Evolutionary conservation across 176 grass and related monocot genomes (phyloP).

Genomic region (Bromus sterilis): DNA sequence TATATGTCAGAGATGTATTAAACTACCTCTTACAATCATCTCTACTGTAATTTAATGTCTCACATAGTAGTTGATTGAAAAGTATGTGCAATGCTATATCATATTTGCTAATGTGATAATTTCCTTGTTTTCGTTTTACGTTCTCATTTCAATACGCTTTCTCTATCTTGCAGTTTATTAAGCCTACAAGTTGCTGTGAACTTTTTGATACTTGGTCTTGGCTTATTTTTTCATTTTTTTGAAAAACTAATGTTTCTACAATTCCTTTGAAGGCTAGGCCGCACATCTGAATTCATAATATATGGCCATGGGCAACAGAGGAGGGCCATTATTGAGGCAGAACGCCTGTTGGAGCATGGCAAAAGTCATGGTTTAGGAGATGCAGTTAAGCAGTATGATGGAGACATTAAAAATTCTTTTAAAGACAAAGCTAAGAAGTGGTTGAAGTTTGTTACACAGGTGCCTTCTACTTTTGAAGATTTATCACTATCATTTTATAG

Average conservation of each 20-base stretch:
- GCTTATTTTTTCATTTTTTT: constrained; percentile 6
- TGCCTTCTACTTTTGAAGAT: constrained; percentile 21
- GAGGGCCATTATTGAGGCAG: constrained; percentile 75
- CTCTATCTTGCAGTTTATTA: constrained; percentile 17
- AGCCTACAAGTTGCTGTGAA: background rate
- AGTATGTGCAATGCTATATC: constrained; percentile 1
- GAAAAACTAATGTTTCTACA: constrained; percentile 6
- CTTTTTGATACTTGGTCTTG: constrained; percentile 7
- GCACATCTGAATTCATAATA: constrained; percentile 84
- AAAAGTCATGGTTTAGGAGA: constrained; percentile 29
- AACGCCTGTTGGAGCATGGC: constrained; percentile 56
- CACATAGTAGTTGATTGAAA: background rate
- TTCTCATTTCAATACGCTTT: background rate
- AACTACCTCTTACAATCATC: background rate
- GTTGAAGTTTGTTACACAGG: constrained; percentile 89
- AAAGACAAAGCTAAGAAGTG: constrained; percentile 94
- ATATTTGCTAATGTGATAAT: background rate
- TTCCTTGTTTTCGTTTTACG: background rate
- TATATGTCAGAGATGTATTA: background rate
- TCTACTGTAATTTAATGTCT: background rate
- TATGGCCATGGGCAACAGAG: constrained; percentile 93
- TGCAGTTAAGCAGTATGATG: constrained; percentile 35
- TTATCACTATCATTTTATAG: constrained; percentile 3
- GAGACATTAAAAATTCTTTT: constrained; percentile 49
- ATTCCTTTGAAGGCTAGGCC: constrained; percentile 56